A percentile compares a stretch with the other conserved stretches of the same genome.
phyloP scores from a whole-genome alignment of 2,329 filamentous ascomycete genomes.

The Calonectria leucothoes region DNA sequence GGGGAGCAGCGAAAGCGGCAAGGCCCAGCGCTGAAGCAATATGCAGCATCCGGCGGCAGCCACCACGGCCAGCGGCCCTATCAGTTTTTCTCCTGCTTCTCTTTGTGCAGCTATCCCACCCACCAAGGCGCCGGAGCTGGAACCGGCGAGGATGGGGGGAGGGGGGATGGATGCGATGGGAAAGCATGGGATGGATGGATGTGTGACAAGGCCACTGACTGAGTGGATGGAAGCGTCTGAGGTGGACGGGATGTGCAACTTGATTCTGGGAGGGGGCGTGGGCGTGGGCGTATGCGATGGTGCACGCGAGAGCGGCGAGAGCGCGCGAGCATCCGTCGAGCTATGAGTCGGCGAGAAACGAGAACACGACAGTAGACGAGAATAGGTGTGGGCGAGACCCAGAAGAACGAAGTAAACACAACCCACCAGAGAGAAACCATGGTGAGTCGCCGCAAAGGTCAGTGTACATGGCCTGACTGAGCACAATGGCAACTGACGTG shows the following conservation, averaged over 20 bases:
- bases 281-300: slow-evolving; percentile 9
- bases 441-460: slow-evolving; percentile 1
- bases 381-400: slow-evolving; percentile 1
- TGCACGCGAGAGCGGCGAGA: slow-evolving; percentile 6
- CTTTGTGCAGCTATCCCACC: slow-evolving; percentile 19
- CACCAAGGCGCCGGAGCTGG: slow-evolving; percentile 37
- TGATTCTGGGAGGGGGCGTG: slow-evolving; percentile 17
- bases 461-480: slow-evolving; percentile 3
- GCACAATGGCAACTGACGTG: slow-evolving; percentile 12
- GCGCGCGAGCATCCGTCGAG: neutral
- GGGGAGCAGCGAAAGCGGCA: slow-evolving; percentile 2
- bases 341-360: neutral
- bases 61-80: neutral
- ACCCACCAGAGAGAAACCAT: slow-evolving; percentile 7
- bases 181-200: slow-evolving; percentile 4
- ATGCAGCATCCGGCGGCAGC: slow-evolving; percentile 12
- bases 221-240: slow-evolving; percentile 10
- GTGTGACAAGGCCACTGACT: slow-evolving; percentile 17
- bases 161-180: slow-evolving; percentile 23
- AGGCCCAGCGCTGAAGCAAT: slow-evolving; percentile 10
- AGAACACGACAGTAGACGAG: slow-evolving; percentile 10
- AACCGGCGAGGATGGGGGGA: slow-evolving; percentile 32
- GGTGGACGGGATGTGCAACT: slow-evolving; percentile 12
- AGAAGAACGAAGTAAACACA: slow-evolving; percentile 1
- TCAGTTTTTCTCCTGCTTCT: neutral